phyloP scores from a whole-genome alignment of 768 basidiomycete species.

The Termitomyces sp. region DNA sequence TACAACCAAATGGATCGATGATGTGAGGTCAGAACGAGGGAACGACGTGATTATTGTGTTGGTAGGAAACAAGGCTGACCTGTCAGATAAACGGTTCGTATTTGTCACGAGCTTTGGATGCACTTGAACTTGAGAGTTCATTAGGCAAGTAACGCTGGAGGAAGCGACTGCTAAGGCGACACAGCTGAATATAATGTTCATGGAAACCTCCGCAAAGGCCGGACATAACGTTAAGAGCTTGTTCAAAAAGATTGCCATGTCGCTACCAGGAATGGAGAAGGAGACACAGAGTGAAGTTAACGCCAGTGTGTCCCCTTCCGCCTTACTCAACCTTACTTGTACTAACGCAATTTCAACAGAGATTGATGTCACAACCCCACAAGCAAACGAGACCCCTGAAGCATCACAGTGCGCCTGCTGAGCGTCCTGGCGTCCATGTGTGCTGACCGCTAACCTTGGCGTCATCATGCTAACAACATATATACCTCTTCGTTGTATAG shows the following conservation, averaged over 20 bases:
- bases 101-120: conserved; percentile 1
- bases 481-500: conserved; percentile 14
- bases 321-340: not conserved
- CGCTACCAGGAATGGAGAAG: conserved; percentile 93
- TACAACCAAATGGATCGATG: conserved; percentile 99
- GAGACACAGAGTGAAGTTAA: conserved; percentile 57
- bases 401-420: conserved; percentile 84
- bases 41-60: conserved; percentile 98
- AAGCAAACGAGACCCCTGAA: conserved; percentile 67
- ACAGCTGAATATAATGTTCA: conserved; percentile 93
- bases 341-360: conserved; percentile 38
- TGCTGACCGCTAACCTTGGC: conserved; percentile 11
- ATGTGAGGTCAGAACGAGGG: conserved; percentile 94
- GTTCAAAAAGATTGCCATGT: conserved; percentile 99
- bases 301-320: conserved; percentile 34
- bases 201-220: conserved; percentile 99
- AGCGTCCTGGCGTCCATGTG: conserved; percentile 16
- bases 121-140: conserved; percentile 6
- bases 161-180: conserved; percentile 91
- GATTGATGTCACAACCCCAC: conserved; percentile 84
- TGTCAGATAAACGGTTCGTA: conserved; percentile 93
- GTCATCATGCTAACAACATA: conserved; percentile 13
- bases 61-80: conserved; percentile 98
- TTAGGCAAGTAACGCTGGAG: conserved; percentile 96
- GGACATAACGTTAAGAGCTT: conserved; percentile 98